Conservation (phyloP, 768 basidiomycete genomes). For the Suillus spraguei region DNA sequence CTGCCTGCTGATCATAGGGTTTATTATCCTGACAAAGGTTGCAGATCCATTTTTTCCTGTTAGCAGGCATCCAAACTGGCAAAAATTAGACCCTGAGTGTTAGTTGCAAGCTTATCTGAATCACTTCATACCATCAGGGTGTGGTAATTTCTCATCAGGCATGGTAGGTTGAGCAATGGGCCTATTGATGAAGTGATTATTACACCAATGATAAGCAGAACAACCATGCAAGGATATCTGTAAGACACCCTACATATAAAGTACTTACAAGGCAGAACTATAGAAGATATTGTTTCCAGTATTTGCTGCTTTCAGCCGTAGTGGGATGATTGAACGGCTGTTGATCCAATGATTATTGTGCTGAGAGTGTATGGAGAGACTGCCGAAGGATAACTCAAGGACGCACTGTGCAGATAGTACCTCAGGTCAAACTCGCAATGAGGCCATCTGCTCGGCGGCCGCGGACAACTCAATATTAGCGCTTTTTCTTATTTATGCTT, state of each 20-base stretch:
- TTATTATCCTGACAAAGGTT: conserved; percentile 4
- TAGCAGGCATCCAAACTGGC: conserved; percentile 1
- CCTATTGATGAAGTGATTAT: neutral
- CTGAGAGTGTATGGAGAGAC: neutral
- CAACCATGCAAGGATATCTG: neutral
- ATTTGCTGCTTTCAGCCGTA: neutral
- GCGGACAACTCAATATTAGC: too few species aligned
- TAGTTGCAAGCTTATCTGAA: neutral
- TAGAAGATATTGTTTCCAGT: neutral
- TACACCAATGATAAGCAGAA: neutral
- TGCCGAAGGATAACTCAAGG: neutral
- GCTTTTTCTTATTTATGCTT: too few species aligned
- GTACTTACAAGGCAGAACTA: neutral
- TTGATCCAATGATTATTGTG: neutral
- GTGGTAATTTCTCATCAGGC: neutral
- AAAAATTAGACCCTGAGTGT: neutral
- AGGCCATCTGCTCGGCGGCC: neutral
- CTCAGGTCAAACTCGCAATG: neutral
- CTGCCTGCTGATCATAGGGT: neutral
- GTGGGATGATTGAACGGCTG: neutral
- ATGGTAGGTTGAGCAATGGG: neutral
- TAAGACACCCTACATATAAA: too few species aligned
- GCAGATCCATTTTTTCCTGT: neutral
- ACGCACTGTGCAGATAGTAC: neutral
- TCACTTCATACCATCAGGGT: neutral